phyloP scores from a whole-genome alignment of 1,284 basidiomycete species.

The Trametes hirsuta region DNA sequence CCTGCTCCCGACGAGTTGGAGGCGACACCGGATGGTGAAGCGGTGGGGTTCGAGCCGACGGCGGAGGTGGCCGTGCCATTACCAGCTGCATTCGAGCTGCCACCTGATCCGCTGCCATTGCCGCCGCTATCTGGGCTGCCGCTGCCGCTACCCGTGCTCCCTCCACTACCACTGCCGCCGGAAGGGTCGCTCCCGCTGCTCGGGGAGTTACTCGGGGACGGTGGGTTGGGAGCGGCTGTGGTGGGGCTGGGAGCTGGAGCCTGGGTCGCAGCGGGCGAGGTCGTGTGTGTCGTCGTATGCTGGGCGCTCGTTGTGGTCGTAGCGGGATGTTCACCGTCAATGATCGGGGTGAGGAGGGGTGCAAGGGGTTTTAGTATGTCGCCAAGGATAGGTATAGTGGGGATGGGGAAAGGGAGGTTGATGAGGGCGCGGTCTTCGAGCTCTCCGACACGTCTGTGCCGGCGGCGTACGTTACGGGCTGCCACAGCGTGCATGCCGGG shows the following conservation, averaged over 20 bases:
- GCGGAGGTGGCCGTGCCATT: background rate
- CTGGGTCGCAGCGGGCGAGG: constrained; percentile 17
- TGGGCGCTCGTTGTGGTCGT: constrained; percentile 11
- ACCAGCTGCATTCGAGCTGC: background rate
- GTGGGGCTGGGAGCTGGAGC: constrained; percentile 11
- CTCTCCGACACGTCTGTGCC: constrained; percentile 15
- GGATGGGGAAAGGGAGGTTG: constrained; percentile 43
- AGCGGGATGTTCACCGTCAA: constrained; percentile 24
- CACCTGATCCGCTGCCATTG: constrained; percentile 1
- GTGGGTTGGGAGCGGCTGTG: background rate
- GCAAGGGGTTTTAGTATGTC: constrained; percentile 35
- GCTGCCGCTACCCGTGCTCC: background rate
- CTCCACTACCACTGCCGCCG: background rate
- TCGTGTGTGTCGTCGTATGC: constrained; percentile 15
- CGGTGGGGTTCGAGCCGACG: background rate
- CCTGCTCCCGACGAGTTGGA: background rate
- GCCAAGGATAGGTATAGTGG: constrained; percentile 46
- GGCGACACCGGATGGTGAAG: background rate
- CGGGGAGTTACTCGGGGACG: background rate
- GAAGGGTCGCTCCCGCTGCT: background rate
- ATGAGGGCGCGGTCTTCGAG: constrained; percentile 45
- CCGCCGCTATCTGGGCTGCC: background rate
- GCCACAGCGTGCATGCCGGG: constrained; percentile 22
- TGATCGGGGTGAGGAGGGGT: constrained; percentile 38
- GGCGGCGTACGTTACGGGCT: constrained; percentile 18